phyloP scores from a whole-genome alignment of 1,284 basidiomycete genomes.

The Ganoderma leucocontextum region DNA sequence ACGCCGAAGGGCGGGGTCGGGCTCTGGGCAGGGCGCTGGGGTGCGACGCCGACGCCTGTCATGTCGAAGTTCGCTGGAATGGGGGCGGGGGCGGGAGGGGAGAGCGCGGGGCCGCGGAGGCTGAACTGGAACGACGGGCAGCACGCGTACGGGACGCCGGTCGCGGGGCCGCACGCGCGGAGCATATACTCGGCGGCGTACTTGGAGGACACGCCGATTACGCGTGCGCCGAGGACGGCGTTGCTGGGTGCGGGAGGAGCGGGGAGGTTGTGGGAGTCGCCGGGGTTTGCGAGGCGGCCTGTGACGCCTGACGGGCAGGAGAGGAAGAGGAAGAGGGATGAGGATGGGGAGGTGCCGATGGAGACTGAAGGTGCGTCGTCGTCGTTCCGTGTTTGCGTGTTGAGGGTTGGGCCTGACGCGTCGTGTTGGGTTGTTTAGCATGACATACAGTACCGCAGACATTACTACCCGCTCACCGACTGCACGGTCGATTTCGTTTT shows the following conservation, averaged over 20 bases:
- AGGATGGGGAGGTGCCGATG: slow-evolving; percentile 21
- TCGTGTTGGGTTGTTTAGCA: slow-evolving; percentile 10
- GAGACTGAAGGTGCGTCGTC: slow-evolving; percentile 30
- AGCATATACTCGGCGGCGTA: slow-evolving; percentile 34
- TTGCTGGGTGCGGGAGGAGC: slow-evolving; percentile 16
- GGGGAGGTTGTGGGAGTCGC: slow-evolving; percentile 38
- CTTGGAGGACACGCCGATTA: slow-evolving; percentile 44
- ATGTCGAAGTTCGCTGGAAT: slow-evolving; percentile 15
- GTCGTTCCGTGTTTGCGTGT: not conserved
- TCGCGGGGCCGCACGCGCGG: slow-evolving; percentile 29
- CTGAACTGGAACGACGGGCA: slow-evolving; percentile 20
- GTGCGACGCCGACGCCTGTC: slow-evolving; percentile 55
- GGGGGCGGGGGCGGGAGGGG: not conserved
- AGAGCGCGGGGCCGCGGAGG: slow-evolving; percentile 17
- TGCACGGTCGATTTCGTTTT: not conserved
- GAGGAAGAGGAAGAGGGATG: slow-evolving; percentile 16
- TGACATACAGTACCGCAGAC: slow-evolving; percentile 6
- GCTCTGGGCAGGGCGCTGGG: slow-evolving; percentile 50
- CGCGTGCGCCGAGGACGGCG: slow-evolving; percentile 33
- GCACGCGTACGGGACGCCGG: slow-evolving; percentile 16
- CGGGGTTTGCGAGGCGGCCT: slow-evolving; percentile 28
- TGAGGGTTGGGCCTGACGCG: slow-evolving; percentile 6
- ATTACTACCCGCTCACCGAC: not conserved
- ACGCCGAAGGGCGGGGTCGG: slow-evolving; percentile 63
- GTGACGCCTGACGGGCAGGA: slow-evolving; percentile 15